Percentiles rank a stretch among this genome's conserved stretches.
These are phyloP conservation scores for Plasmodium sp. DNA, from an alignment of 169 alveolate genomes.

Conservation along the genomic window DNA sequence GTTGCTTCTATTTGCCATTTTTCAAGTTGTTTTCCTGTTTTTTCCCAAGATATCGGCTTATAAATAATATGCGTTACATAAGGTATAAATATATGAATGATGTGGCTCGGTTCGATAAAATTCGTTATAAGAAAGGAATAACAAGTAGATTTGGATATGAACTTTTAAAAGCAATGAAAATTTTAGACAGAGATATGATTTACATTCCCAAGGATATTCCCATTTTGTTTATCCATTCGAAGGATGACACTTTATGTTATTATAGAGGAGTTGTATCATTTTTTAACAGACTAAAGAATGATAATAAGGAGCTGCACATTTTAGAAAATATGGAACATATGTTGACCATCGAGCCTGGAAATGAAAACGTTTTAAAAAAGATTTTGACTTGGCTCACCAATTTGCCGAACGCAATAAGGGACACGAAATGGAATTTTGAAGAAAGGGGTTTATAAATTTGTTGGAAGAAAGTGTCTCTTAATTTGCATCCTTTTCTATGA, in stretches of 20 bases:
- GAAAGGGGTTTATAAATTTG: too few species aligned
- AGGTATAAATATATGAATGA: slow-evolving; percentile 8
- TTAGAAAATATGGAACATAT: slow-evolving; percentile 13
- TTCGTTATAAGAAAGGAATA: slow-evolving; percentile 10
- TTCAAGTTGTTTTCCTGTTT: background rate
- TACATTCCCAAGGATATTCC: slow-evolving; percentile 8
- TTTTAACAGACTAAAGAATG: slow-evolving; percentile 1
- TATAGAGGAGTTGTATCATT: slow-evolving; percentile 10
- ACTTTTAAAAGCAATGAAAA: background rate
- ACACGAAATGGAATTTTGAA: background rate
- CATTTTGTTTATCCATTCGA: slow-evolving; percentile 9
- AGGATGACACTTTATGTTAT: slow-evolving; percentile 4
- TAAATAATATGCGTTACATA: background rate
- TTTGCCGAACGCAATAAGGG: background rate
- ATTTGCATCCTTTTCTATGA: too few species aligned
- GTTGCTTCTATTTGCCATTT: background rate
- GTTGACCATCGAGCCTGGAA: background rate
- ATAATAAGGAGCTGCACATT: background rate
- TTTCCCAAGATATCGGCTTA: slow-evolving; percentile 4
- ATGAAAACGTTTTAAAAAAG: slow-evolving; percentile 13
- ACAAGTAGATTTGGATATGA: slow-evolving; percentile 14
- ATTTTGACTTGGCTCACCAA: background rate
- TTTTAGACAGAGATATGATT: background rate
- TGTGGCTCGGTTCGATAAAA: background rate
- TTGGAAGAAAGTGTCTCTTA: too few species aligned